A percentile compares a stretch with the other conserved stretches of the same genome.
phyloP scores from a whole-genome alignment of 345 rosid genomes.

The Brassica rapa region DNA sequence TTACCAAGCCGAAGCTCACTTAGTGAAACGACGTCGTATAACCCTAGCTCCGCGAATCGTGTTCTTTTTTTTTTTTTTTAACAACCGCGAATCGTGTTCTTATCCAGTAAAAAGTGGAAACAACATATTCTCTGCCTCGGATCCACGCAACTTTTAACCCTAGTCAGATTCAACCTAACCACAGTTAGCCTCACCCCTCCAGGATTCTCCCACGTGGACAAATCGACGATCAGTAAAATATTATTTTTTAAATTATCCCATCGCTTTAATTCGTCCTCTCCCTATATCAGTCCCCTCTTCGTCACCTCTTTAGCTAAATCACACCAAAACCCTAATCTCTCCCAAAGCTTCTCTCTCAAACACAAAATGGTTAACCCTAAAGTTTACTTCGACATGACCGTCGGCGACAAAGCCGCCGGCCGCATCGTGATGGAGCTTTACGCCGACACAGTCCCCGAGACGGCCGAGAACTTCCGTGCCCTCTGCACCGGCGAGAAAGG shows the following conservation, averaged over 20 bases:
- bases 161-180: constrained; percentile 36
- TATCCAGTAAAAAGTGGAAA: constrained; percentile 17
- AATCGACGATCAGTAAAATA: background rate
- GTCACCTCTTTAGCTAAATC: background rate
- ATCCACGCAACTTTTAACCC: constrained; percentile 40
- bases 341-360: background rate
- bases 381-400: constrained; percentile 54
- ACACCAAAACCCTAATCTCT: constrained; percentile 36
- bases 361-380: constrained; percentile 47
- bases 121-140: constrained; percentile 34
- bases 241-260: constrained; percentile 12
- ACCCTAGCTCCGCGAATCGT: background rate
- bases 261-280: background rate
- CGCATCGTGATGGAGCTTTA: constrained; percentile 63
- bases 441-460: constrained; percentile 47
- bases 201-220: constrained; percentile 20
- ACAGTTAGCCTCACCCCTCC: constrained; percentile 7
- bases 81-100: background rate
- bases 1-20: background rate
- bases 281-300: constrained; percentile 22
- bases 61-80: too few relatives aligned
- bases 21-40: background rate
- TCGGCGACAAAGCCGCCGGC: constrained; percentile 45
- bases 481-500: constrained; percentile 73
- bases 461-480: constrained; percentile 71